A percentile compares a stretch with the other conserved stretches of the same genome.
Evolutionary conservation across 1,284 basidiomycete genomes (phyloP).

Genomic region (Microstroma glucosiphilum): DNA sequence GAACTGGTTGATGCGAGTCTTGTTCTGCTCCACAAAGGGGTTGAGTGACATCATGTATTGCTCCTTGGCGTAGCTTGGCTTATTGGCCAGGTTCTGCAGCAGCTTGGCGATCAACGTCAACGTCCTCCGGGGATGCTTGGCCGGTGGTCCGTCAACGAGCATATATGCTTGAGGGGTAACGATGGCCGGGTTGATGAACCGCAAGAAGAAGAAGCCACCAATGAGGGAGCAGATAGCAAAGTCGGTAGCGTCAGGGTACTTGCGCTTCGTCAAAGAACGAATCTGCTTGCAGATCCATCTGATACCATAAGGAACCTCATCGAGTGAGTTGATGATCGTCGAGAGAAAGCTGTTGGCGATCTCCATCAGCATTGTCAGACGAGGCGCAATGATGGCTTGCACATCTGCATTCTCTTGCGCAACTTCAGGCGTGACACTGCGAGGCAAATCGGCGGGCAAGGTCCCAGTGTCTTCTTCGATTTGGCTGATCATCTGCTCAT

Average conservation of each 20-base stretch:
- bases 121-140: conserved; percentile 91
- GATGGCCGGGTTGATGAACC: conserved; percentile 99
- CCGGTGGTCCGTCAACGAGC: conserved; percentile 93
- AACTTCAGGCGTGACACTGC: conserved; percentile 86
- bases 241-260: conserved; percentile 95
- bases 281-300: conserved; percentile 99
- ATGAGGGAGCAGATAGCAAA: conserved; percentile 97
- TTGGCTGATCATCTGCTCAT: conserved; percentile 96
- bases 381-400: conserved; percentile 90
- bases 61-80: conserved; percentile 95
- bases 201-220: conserved; percentile 98
- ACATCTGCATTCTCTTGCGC: conserved; percentile 88
- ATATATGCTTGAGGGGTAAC: conserved; percentile 99
- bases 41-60: conserved; percentile 97
- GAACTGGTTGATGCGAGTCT: conserved; percentile 92
- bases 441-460: conserved; percentile 78
- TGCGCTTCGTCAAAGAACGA: conserved; percentile 88
- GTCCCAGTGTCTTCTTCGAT: conserved; percentile 93
- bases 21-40: conserved; percentile 97
- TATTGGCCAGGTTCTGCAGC: conserved; percentile 98
- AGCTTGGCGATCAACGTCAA: conserved; percentile 98
- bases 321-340: conserved; percentile 97
- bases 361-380: conserved; percentile 96
- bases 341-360: conserved; percentile 93
- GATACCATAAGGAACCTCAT: conserved; percentile 95